These are phyloP conservation scores for Pseudogymnoascus sp. DNA, from an alignment of 2,329 filamentous ascomycete species.

Conservation along the genomic window DNA sequence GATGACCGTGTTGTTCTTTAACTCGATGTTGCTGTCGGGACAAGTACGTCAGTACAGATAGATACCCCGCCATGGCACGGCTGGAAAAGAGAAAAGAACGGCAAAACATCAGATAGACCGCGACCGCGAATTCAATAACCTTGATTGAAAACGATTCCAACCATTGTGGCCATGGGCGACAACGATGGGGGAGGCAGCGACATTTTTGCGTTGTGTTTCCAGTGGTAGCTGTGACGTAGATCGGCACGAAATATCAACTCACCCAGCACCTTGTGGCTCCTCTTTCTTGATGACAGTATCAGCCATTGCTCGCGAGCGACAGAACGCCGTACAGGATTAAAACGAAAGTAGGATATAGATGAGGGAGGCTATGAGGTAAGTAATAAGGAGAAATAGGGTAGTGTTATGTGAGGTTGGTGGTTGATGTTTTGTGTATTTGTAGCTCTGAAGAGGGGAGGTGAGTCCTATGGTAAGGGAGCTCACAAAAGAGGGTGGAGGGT, in stretches of 20 bases:
- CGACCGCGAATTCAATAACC: background rate
- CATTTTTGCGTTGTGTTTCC: background rate
- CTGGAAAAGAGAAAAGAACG: background rate
- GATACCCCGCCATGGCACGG: background rate
- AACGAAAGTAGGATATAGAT: slow-evolving; percentile 14
- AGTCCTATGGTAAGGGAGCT: background rate
- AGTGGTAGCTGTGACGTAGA: slow-evolving; percentile 21
- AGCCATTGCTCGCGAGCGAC: slow-evolving; percentile 31
- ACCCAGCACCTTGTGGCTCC: slow-evolving; percentile 42
- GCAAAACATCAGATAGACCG: background rate
- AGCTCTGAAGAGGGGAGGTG: slow-evolving; percentile 13
- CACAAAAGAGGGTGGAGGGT: background rate
- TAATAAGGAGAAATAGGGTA: slow-evolving; percentile 9
- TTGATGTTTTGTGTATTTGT: background rate
- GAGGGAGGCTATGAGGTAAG: slow-evolving; percentile 8
- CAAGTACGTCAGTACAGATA: background rate
- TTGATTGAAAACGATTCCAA: background rate
- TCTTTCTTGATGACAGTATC: slow-evolving; percentile 42
- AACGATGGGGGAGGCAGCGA: background rate
- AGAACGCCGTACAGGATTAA: slow-evolving; percentile 11
- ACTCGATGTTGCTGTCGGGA: slow-evolving; percentile 69
- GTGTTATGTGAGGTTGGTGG: background rate
- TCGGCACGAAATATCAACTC: slow-evolving; percentile 28
- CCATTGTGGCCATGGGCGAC: background rate
- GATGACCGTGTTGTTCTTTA: slow-evolving; percentile 97